Evolutionary conservation across 225 moss, liverwort and hornwort genomes (phyloP).

Genomic region (Anthoceros angustus): DNA sequence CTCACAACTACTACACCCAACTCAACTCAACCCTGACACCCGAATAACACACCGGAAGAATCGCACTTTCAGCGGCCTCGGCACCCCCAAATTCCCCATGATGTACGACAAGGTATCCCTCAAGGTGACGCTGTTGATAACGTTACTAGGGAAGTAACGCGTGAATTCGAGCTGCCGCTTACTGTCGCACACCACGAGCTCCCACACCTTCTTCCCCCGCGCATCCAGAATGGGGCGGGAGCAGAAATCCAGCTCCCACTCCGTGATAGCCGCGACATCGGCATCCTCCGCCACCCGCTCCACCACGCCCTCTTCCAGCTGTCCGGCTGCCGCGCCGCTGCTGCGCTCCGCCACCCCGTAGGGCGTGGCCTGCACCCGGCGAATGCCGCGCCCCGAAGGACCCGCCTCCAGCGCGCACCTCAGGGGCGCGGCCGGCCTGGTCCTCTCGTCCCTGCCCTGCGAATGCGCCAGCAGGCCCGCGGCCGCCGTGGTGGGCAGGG

Average conservation of each 20-base stretch:
- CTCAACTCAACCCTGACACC: too few species aligned
- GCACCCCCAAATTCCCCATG: conserved; percentile 65
- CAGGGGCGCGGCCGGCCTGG: conserved; percentile 5
- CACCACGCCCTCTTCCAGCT: conserved; percentile 57
- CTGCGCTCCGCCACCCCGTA: conserved; percentile 11
- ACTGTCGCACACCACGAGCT: conserved; percentile 86
- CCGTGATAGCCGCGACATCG: conserved; percentile 49
- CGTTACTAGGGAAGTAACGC: conserved; percentile 77
- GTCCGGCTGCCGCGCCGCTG: conserved; percentile 2
- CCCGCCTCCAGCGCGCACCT: conserved; percentile 2
- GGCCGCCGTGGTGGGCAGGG: conserved; percentile 1
- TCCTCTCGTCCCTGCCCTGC: conserved; percentile 5
- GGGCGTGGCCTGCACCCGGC: conserved; percentile 3
- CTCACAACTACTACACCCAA: background rate
- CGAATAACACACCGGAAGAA: conserved; percentile 51
- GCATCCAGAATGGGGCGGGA: conserved; percentile 79
- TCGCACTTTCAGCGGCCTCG: conserved; percentile 80
- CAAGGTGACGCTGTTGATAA: conserved; percentile 88
- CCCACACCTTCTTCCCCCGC: conserved; percentile 93
- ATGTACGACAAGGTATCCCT: conserved; percentile 75
- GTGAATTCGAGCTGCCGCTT: conserved; percentile 75
- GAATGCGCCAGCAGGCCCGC: background rate
- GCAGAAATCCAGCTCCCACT: conserved; percentile 98
- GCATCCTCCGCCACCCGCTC: conserved; percentile 69
- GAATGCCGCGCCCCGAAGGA: background rate